phyloP scores from a whole-genome alignment of 768 basidiomycete species.

The Rhodotorula babjevae region DNA sequence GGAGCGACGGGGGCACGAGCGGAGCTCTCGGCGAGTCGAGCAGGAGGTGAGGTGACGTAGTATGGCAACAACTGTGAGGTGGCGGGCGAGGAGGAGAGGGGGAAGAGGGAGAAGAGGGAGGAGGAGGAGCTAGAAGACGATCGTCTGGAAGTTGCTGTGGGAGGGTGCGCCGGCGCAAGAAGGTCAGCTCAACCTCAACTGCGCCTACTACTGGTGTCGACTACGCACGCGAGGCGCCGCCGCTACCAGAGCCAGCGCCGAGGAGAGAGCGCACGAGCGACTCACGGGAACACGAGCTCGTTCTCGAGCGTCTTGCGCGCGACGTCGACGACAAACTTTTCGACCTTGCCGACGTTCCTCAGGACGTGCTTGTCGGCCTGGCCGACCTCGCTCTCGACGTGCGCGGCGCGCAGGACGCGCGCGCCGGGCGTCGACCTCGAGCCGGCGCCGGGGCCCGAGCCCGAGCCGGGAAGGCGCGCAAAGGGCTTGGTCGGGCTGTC shows the following conservation, averaged over 20 bases:
- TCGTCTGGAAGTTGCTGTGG: background rate
- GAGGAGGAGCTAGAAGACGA: background rate
- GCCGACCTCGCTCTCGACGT: conserved; percentile 93
- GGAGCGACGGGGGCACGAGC: too few relatives aligned
- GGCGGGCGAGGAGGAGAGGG: background rate
- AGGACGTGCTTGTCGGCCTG: conserved; percentile 91
- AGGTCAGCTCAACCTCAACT: background rate
- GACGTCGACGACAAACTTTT: conserved; percentile 90
- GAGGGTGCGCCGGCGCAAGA: too few relatives aligned
- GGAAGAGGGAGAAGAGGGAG: background rate
- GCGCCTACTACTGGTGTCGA: background rate
- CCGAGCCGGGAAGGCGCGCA: background rate
- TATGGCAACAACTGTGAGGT: too few relatives aligned
- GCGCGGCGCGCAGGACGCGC: conserved; percentile 70
- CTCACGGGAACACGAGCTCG: conserved; percentile 28
- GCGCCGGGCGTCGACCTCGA: background rate
- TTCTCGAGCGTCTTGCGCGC: conserved; percentile 81
- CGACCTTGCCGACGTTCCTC: conserved; percentile 89
- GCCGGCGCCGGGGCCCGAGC: background rate
- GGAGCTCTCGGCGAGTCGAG: too few relatives aligned
- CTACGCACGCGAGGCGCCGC: too few relatives aligned
- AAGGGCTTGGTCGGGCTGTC: background rate
- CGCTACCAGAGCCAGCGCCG: too few relatives aligned
- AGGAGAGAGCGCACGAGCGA: background rate
- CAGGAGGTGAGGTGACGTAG: too few relatives aligned